phyloP scores from a whole-genome alignment of 805 yeast genomes.

The Kodamaea leandrae region DNA sequence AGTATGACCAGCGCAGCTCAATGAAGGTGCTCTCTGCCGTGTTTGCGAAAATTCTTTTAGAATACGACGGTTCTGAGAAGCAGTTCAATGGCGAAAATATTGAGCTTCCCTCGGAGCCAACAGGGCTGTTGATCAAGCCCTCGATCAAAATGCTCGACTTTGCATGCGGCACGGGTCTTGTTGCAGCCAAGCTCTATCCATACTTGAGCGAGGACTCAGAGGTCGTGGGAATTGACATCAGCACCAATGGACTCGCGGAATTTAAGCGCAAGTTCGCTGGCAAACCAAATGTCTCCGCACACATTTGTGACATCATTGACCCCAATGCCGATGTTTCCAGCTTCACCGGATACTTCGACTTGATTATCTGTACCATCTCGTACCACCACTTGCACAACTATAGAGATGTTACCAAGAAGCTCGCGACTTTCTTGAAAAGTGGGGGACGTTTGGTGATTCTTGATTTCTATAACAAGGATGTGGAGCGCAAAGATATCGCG shows the following conservation, averaged over 20 bases:
- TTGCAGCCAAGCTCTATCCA: constrained; percentile 31
- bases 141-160: constrained; percentile 34
- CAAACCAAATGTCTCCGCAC: constrained; percentile 11
- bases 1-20: constrained; percentile 22
- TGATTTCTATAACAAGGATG: constrained; percentile 38
- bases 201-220: constrained; percentile 21
- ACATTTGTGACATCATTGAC: constrained; percentile 27
- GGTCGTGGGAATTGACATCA: constrained; percentile 38
- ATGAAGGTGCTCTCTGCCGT: constrained; percentile 16
- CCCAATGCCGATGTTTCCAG: constrained; percentile 13
- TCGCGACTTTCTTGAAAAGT: constrained; percentile 31
- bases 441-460: constrained; percentile 35
- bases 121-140: constrained; percentile 17
- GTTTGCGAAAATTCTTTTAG: constrained; percentile 21
- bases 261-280: constrained; percentile 12
- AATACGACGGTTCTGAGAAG: constrained; percentile 16
- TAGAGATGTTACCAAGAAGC: constrained; percentile 25
- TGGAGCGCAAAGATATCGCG: constrained; percentile 9
- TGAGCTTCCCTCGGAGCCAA: constrained; percentile 4
- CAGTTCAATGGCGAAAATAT: constrained; percentile 1
- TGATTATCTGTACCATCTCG: constrained; percentile 34
- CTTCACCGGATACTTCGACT: constrained; percentile 27
- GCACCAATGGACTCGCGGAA: constrained; percentile 18
- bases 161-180: constrained; percentile 45
- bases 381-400: constrained; percentile 40